Base-by-base conservation (phyloP, 495 filamentous ascomycete species). In the Aspergillus sclerotiicarbonarius region DNA sequence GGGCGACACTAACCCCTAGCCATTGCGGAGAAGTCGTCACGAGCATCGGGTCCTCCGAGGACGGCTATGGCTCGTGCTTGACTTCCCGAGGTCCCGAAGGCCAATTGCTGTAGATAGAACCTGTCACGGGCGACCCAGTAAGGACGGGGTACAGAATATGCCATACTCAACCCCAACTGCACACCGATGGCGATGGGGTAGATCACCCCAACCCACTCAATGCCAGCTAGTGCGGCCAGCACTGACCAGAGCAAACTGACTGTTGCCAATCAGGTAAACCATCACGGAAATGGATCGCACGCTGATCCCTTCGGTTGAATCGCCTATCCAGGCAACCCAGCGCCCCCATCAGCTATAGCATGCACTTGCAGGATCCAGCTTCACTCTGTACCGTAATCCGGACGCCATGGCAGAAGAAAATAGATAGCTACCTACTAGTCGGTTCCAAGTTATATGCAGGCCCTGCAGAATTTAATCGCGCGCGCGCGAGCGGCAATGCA, bases 221-320 rank as follows among this genome's bases (percentile, higher is more conserved):
- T 50, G 6, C 9, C 21, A 18, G 44, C 44, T 50, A 18, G 47
- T 32, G 25, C 29, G 16, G 3, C 47, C 47, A 32, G 47, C 47
- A 21, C 25, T 50, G 48, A 57, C 48, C 55, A 51, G 9, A 44
- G 10, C 18, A 32, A 50, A 31, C 29, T 33, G 47, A 50, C 47
- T 31, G 29, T 25, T 50, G 47, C 25, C 47, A 50, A 50, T 50
- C 3, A 50, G 31, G 15, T 37, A 33, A 8, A 19, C 18, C 50
- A 21, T 35, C n/a, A 37, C 29, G 16, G 9, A 41, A 20, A 33
- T 35, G 15, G 20, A 50, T 9, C 16, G 46, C 37, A 29, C 20
- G 55, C 55, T 43, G 55, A 57, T 57, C 55, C 55, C 13, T 25
- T 57, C 55, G 55, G 55, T 33, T 30, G 55, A 43, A 51, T 35